Percentiles rank a stretch among this genome's conserved stretches.
Evolutionary conservation across 129 eudicot species (phyloP).

Genomic region (Oenanthe sinensis): DNA sequence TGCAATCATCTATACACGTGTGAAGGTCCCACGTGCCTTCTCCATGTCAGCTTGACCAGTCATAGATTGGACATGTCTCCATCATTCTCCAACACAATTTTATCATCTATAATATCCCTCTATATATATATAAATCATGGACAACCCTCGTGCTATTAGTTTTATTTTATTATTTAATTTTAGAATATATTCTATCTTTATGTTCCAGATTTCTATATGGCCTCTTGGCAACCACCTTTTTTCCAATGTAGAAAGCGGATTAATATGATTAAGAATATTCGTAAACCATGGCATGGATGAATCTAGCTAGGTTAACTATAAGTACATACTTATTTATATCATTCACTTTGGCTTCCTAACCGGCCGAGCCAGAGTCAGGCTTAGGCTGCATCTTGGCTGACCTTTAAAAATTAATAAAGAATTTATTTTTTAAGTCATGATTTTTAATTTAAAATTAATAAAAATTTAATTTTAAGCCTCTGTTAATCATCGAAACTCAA

Average conservation of each 20-base stretch:
- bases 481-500: too few species aligned
- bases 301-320: too few species aligned
- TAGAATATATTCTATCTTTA: not conserved
- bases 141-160: not conserved
- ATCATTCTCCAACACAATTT: slow-evolving; percentile 32
- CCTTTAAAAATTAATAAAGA: too few species aligned
- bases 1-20: slow-evolving; percentile 63
- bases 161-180: not conserved
- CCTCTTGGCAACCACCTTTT: not conserved
- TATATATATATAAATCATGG: too few species aligned
- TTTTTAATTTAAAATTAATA: too few species aligned
- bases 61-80: slow-evolving; percentile 30
- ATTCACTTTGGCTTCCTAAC: too few species aligned
- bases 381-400: too few species aligned
- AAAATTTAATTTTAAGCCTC: too few species aligned
- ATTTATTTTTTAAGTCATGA: too few species aligned
- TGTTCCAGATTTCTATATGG: not conserved
- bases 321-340: too few species aligned
- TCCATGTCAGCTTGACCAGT: slow-evolving; percentile 68
- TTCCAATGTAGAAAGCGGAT: not conserved
- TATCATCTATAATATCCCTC: not conserved
- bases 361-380: too few species aligned
- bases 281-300: not conserved
- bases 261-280: too few species aligned
- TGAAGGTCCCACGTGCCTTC: slow-evolving; percentile 58